Conservation (phyloP, 352 stramenopile species). For the Pythium dissimile region DNA sequence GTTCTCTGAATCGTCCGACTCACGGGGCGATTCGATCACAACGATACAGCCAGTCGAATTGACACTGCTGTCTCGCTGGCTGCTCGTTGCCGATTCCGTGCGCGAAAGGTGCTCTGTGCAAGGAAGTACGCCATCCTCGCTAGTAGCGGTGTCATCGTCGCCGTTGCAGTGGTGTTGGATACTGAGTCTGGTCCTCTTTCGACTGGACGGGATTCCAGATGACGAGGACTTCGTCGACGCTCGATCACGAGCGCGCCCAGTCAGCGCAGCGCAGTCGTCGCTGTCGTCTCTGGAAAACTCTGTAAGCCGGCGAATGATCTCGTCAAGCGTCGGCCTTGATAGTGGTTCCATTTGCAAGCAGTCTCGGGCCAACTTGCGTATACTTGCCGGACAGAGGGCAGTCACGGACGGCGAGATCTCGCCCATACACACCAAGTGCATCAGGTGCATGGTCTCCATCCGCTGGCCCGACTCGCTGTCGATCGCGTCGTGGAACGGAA, state of each 20-base stretch:
- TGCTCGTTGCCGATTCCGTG: too few species aligned
- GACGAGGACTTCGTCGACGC: background rate
- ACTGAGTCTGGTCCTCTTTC: conserved; percentile 4
- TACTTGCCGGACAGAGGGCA: conserved; percentile 11
- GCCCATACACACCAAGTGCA: conserved; percentile 24
- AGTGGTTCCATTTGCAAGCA: conserved; percentile 27
- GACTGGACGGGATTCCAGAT: background rate
- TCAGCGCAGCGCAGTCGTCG: too few species aligned
- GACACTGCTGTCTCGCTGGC: background rate
- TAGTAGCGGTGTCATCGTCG: background rate
- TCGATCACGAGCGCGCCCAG: too few species aligned
- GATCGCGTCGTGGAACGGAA: conserved; percentile 23
- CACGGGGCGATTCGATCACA: background rate
- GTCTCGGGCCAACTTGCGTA: conserved; percentile 19
- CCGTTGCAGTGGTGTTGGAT: conserved; percentile 11
- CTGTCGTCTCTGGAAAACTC: background rate
- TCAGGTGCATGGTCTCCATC: conserved; percentile 19
- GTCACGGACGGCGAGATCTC: conserved; percentile 25
- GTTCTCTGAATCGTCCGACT: conserved; percentile 9
- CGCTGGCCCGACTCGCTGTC: conserved; percentile 9
- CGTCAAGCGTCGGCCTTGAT: conserved; percentile 25
- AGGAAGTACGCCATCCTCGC: too few species aligned
- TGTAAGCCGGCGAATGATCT: conserved; percentile 21
- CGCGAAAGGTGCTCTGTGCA: too few species aligned
- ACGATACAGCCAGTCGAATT: background rate